These are phyloP conservation scores for Epichloe amarillans DNA, from an alignment of 2,329 filamentous ascomycete genomes.

Conservation along the genomic window DNA sequence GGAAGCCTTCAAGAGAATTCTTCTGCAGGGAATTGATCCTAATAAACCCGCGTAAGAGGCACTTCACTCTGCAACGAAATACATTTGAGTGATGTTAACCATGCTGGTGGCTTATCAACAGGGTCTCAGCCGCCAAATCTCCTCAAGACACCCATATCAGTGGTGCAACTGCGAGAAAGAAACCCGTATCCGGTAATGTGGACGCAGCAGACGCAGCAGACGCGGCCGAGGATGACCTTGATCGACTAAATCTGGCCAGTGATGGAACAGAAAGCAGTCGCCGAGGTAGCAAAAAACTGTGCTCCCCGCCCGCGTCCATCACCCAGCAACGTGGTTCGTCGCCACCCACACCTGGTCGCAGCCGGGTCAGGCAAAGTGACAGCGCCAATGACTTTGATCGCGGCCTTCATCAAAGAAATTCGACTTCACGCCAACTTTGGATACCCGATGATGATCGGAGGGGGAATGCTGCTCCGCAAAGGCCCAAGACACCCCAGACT, in stretches of 20 bases:
- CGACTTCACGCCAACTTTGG: constrained; percentile 15
- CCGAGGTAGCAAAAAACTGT: constrained; percentile 14
- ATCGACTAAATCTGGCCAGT: constrained; percentile 1
- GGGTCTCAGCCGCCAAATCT: neutral
- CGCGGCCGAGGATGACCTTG: constrained; percentile 1
- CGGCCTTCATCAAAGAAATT: constrained; percentile 10
- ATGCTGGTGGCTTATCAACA: neutral
- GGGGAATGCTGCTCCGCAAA: neutral
- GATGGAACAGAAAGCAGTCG: constrained; percentile 7
- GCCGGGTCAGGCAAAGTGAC: constrained; percentile 8
- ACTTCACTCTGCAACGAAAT: neutral
- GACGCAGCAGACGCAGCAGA: constrained; percentile 1
- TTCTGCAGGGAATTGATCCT: constrained; percentile 4
- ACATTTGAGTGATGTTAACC: neutral
- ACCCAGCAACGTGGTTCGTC: constrained; percentile 10
- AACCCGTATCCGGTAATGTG: constrained; percentile 3
- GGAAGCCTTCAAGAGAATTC: constrained; percentile 12
- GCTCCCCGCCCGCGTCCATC: constrained; percentile 15
- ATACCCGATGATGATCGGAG: constrained; percentile 12
- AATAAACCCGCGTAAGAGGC: neutral
- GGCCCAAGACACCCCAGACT: constrained; percentile 4
- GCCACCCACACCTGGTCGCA: constrained; percentile 9
- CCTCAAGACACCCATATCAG: neutral
- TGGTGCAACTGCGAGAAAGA: constrained; percentile 5
- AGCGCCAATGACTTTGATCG: constrained; percentile 13